phyloP scores from a whole-genome alignment of 306 rosid species.

The Trifolium fragiferum region DNA sequence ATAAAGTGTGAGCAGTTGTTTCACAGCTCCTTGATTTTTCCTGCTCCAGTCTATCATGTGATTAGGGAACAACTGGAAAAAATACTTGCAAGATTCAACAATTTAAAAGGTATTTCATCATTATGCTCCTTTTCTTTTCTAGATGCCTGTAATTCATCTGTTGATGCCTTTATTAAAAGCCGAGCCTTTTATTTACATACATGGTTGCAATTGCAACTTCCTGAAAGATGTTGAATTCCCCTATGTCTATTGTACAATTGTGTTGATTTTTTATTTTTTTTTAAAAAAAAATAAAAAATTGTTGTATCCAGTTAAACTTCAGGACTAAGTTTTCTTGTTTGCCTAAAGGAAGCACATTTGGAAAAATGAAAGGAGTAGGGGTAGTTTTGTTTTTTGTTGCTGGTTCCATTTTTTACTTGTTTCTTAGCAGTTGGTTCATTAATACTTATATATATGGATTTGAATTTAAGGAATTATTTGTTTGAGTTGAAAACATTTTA shows the following conservation, averaged over 20 bases:
- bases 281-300: background rate
- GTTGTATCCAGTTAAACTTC: conserved; percentile 12
- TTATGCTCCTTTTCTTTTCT: conserved; percentile 31
- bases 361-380: conserved; percentile 6
- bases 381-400: background rate
- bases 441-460: background rate
- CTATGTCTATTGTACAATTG: background rate
- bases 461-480: background rate
- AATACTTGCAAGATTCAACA: conserved; percentile 56
- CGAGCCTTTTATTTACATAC: conserved; percentile 28
- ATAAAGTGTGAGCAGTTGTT: conserved; percentile 82
- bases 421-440: conserved; percentile 11
- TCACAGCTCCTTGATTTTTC: conserved; percentile 71
- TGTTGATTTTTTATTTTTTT: background rate
- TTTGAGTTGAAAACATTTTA: background rate
- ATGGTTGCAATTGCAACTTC: background rate
- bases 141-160: conserved; percentile 31
- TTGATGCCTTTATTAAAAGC: background rate
- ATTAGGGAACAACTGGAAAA: conserved; percentile 63
- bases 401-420: conserved; percentile 4
- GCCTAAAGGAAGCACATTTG: too few species aligned
- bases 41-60: conserved; percentile 64
- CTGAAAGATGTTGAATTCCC: background rate
- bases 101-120: conserved; percentile 55
- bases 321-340: background rate